Conservation (phyloP, 208 protist species). For the Leishmania aethiopica region DNA sequence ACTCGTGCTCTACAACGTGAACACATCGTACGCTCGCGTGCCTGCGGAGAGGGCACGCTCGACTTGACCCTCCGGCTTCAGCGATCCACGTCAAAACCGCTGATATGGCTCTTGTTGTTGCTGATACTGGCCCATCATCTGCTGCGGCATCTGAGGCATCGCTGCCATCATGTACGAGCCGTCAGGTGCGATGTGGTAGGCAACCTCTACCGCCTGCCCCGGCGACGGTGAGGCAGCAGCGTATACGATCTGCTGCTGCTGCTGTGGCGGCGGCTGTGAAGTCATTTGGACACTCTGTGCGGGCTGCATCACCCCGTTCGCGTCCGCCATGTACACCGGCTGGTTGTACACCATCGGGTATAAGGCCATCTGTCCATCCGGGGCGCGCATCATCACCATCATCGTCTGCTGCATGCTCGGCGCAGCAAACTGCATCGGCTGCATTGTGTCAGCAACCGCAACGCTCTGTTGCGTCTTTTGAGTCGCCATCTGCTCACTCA, state of each 20-base stretch:
- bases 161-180: constrained; percentile 12
- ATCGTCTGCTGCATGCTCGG: constrained; percentile 14
- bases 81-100: background rate
- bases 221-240: background rate
- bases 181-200: constrained; percentile 13
- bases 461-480: background rate
- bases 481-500: constrained; percentile 9
- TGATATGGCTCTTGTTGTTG: background rate
- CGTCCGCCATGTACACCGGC: constrained; percentile 19
- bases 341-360: constrained; percentile 32
- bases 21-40: background rate
- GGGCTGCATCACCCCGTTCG: constrained; percentile 10
- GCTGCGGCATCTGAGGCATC: background rate
- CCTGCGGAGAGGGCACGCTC: background rate
- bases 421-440: background rate
- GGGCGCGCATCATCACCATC: constrained; percentile 35
- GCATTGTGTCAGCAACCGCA: background rate
- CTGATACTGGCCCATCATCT: constrained; percentile 5
- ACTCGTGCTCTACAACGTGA: background rate
- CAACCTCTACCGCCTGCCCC: background rate
- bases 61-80: background rate
- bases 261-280: background rate
- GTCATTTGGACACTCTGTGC: constrained; percentile 4
- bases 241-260: constrained; percentile 21
- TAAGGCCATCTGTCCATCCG: constrained; percentile 28